Conservation (phyloP, 2,329 filamentous ascomycete genomes). For the Hypoxylon sp. region DNA sequence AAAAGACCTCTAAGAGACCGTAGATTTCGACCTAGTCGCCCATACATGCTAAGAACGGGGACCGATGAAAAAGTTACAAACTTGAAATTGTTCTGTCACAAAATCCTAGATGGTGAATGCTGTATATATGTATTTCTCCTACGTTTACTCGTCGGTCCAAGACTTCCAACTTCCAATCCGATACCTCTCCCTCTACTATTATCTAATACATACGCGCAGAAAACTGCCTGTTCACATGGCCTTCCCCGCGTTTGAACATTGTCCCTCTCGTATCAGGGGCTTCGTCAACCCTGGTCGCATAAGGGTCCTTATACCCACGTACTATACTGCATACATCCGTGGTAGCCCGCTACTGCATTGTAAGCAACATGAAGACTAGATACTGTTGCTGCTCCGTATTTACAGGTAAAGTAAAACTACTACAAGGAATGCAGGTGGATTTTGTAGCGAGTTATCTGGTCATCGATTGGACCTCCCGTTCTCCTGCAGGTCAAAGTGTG, state of each 20-base stretch:
- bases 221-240: slow-evolving; percentile 5
- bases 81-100: not conserved
- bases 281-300: slow-evolving; percentile 33
- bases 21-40: slow-evolving; percentile 19
- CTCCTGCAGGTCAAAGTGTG: slow-evolving; percentile 38
- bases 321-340: slow-evolving; percentile 32
- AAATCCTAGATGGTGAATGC: not conserved
- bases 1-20: slow-evolving; percentile 29
- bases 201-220: not conserved
- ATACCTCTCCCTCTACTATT: not conserved
- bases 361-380: slow-evolving; percentile 29
- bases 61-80: not conserved
- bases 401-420: slow-evolving; percentile 21
- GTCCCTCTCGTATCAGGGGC: slow-evolving; percentile 25
- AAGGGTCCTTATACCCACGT: slow-evolving; percentile 36
- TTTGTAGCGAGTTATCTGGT: slow-evolving; percentile 18
- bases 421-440: slow-evolving; percentile 30
- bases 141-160: not conserved
- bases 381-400: slow-evolving; percentile 28
- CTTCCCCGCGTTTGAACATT: slow-evolving; percentile 32
- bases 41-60: slow-evolving; percentile 15
- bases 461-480: slow-evolving; percentile 23
- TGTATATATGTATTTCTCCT: not conserved
- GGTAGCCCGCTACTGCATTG: slow-evolving; percentile 34
- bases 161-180: slow-evolving; percentile 1